phyloP scores from a whole-genome alignment of 805 yeast species.

The Yamadazyma olivae region DNA sequence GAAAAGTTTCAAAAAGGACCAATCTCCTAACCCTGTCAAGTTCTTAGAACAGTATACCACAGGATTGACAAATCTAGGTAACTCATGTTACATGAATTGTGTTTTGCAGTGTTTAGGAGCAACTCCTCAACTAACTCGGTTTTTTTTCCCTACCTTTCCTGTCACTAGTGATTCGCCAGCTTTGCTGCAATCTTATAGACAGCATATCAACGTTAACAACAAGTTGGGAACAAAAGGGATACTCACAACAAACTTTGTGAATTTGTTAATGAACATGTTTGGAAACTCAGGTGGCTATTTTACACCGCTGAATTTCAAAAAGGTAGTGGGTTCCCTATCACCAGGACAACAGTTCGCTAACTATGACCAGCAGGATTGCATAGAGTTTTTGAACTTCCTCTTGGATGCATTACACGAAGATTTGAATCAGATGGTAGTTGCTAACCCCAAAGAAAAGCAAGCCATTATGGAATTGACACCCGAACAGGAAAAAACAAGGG shows the following conservation, averaged over 20 bases:
- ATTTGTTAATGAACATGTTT: slow-evolving; percentile 53
- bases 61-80: slow-evolving; percentile 80
- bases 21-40: slow-evolving; percentile 8
- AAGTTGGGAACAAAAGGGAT: slow-evolving; percentile 79
- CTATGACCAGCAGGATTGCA: slow-evolving; percentile 79
- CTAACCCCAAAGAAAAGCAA: slow-evolving; percentile 28
- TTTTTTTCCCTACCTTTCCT: slow-evolving; percentile 45
- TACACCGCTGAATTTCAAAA: slow-evolving; percentile 64
- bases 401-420: slow-evolving; percentile 83
- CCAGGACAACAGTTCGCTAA: slow-evolving; percentile 57
- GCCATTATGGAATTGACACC: slow-evolving; percentile 45
- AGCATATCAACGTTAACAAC: slow-evolving; percentile 69
- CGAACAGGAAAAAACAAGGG: slow-evolving; percentile 72
- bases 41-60: slow-evolving; percentile 47
- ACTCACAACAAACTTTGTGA: slow-evolving; percentile 66
- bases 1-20: background rate
- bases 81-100: slow-evolving; percentile 92
- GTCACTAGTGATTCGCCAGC: slow-evolving; percentile 16
- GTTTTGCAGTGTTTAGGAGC: slow-evolving; percentile 82
- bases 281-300: slow-evolving; percentile 44
- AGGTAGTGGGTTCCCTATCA: slow-evolving; percentile 64
- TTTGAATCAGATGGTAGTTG: slow-evolving; percentile 57
- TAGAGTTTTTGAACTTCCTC: slow-evolving; percentile 73
- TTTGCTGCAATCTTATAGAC: slow-evolving; percentile 49
- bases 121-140: slow-evolving; percentile 58